Evolutionary conservation across 768 basidiomycete genomes (phyloP).

Genomic region (Trametes coccinea): DNA sequence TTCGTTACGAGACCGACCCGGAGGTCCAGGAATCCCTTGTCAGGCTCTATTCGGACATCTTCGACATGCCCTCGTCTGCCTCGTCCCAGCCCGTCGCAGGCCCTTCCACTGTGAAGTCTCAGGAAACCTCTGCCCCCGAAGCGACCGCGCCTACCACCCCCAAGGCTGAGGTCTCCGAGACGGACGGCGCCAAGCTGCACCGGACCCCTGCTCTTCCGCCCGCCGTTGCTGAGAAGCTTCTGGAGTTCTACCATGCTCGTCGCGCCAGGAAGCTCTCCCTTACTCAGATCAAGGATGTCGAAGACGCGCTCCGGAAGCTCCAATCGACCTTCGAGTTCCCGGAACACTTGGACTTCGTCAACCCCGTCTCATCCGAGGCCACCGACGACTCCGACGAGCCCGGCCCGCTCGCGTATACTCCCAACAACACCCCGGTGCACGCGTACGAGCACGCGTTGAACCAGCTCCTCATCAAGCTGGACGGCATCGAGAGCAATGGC

Average conservation of each 20-base stretch:
- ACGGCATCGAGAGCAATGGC: slow-evolving; percentile 62
- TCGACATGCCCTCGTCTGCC: background rate
- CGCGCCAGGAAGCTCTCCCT: slow-evolving; percentile 36
- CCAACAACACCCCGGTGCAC: slow-evolving; percentile 59
- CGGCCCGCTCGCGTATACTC: slow-evolving; percentile 53
- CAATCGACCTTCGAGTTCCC: slow-evolving; percentile 42
- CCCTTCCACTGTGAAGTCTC: background rate
- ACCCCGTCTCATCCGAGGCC: slow-evolving; percentile 8
- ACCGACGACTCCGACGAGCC: slow-evolving; percentile 12
- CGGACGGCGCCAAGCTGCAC: slow-evolving; percentile 16
- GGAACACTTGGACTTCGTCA: slow-evolving; percentile 33
- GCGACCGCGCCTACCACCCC: background rate
- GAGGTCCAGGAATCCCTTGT: slow-evolving; percentile 18
- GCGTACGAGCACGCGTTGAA: slow-evolving; percentile 63
- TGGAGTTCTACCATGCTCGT: slow-evolving; percentile 36
- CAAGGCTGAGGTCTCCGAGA: background rate
- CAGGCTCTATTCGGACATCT: slow-evolving; percentile 22
- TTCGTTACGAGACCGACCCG: slow-evolving; percentile 19
- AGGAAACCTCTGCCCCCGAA: background rate
- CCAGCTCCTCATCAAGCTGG: slow-evolving; percentile 55
- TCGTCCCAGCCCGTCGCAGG: slow-evolving; percentile 3
- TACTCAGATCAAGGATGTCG: slow-evolving; percentile 42
- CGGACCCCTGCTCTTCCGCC: slow-evolving; percentile 24
- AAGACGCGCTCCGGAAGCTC: slow-evolving; percentile 39
- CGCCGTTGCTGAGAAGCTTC: slow-evolving; percentile 22